Evolutionary conservation across 257 asterid species (phyloP).

Genomic region (Solanum paucissectum): DNA sequence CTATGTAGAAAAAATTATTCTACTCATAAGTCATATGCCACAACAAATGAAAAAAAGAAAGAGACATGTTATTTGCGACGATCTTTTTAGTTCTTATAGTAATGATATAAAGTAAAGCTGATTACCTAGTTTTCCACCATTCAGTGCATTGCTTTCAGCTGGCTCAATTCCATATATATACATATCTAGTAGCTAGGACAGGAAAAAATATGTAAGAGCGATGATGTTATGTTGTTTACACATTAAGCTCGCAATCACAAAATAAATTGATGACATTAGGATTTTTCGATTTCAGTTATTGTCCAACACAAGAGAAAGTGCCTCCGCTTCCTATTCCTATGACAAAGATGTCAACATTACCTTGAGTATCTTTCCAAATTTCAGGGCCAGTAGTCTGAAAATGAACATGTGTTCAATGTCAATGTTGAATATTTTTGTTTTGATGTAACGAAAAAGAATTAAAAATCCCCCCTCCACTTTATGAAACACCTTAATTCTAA

Average conservation of each 20-base stretch:
- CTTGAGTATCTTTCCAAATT: constrained; percentile 55
- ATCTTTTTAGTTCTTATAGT: not conserved
- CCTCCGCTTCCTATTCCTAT: constrained; percentile 83
- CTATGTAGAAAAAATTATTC: not conserved
- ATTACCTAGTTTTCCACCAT: constrained; percentile 78
- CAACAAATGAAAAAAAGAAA: not conserved
- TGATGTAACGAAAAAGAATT: not conserved
- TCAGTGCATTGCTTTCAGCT: constrained; percentile 47
- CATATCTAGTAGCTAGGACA: constrained; percentile 4
- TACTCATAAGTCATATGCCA: not conserved
- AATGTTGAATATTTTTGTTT: not conserved
- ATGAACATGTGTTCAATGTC: constrained; percentile 26
- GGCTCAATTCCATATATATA: constrained; percentile 65
- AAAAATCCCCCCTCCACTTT: not conserved
- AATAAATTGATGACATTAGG: constrained; percentile 21
- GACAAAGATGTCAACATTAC: constrained; percentile 48
- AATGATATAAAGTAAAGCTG: not conserved
- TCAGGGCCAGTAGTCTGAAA: constrained; percentile 73
- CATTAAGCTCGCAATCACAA: not conserved
- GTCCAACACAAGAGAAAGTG: constrained; percentile 64
- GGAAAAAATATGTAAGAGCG: not conserved
- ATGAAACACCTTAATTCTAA: not conserved
- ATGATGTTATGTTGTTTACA: not conserved
- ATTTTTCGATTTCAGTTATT: constrained; percentile 48
- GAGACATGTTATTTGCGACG: not conserved